Percentiles rank a stretch among this genome's conserved stretches.
Conservation (phyloP, 2,329 filamentous ascomycete species). For the Colletotrichum magnum region DNA sequence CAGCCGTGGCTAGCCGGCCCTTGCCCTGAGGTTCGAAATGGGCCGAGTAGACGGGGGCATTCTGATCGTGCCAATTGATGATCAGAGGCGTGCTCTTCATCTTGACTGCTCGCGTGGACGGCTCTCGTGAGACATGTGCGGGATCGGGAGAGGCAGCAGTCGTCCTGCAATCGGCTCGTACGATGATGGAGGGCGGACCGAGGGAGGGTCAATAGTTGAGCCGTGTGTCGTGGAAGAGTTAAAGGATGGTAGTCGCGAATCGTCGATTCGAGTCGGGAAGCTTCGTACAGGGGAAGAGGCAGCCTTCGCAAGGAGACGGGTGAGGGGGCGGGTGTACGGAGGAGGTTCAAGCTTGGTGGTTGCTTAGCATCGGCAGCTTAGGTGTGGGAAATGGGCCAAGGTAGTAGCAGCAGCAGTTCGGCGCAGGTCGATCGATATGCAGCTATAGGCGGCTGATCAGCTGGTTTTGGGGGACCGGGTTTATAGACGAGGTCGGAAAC, state of each 20-base stretch:
- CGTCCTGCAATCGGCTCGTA: slow-evolving; percentile 22
- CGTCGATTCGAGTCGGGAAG: slow-evolving; percentile 33
- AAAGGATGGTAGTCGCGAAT: slow-evolving; percentile 9
- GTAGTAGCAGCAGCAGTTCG: neutral
- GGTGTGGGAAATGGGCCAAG: slow-evolving; percentile 1
- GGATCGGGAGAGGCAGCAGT: slow-evolving; percentile 19
- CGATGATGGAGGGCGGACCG: neutral
- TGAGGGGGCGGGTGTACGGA: slow-evolving; percentile 16
- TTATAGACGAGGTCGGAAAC: neutral
- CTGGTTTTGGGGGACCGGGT: slow-evolving; percentile 11
- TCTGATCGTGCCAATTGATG: slow-evolving; percentile 99
- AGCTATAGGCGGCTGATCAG: slow-evolving; percentile 2
- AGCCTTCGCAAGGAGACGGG: slow-evolving; percentile 8
- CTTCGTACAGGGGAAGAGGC: slow-evolving; percentile 25
- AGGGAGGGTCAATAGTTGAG: neutral
- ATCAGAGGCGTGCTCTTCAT: slow-evolving; percentile 98
- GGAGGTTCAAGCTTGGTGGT: slow-evolving; percentile 31
- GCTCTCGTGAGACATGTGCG: slow-evolving; percentile 40
- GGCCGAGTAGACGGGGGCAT: slow-evolving; percentile 95
- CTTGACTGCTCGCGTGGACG: slow-evolving; percentile 52
- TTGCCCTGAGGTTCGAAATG: slow-evolving; percentile 96
- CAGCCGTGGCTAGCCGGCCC: slow-evolving; percentile 91
- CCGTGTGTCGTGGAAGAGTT: slow-evolving; percentile 1
- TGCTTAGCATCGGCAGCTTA: slow-evolving; percentile 29
- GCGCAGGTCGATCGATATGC: neutral